Evolutionary conservation across 768 basidiomycete genomes (phyloP).

Genomic region (Mrakia blollopis): DNA sequence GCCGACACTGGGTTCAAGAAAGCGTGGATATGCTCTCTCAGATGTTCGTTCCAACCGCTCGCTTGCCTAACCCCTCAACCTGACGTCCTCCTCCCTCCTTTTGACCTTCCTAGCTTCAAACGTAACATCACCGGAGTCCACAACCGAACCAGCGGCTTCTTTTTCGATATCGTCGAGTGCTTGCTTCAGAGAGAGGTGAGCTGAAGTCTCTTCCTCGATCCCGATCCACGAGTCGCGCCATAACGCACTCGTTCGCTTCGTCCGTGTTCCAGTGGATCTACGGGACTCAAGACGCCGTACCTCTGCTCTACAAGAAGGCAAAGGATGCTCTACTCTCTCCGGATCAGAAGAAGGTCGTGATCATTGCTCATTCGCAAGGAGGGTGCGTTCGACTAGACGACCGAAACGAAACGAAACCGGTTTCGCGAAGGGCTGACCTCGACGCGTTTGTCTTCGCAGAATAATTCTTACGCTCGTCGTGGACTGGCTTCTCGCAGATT

Average conservation of each 20-base stretch:
- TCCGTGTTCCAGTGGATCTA: constrained; percentile 7
- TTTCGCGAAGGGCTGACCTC: no score
- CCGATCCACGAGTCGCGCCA: no score
- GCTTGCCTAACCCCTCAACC: no score
- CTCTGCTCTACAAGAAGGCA: constrained; percentile 24
- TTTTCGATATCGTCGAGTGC: constrained; percentile 40
- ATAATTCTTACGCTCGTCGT: constrained; percentile 33
- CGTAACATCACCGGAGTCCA: constrained; percentile 37
- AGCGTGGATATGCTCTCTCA: no score
- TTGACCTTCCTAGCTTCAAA: constrained; percentile 30
- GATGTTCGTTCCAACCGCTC: no score
- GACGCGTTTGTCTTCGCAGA: no score
- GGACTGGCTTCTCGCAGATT: constrained; percentile 25
- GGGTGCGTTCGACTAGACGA: constrained; percentile 11
- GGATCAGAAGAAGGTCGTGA: constrained; percentile 36
- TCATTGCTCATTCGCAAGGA: constrained; percentile 39
- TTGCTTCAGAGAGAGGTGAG: constrained; percentile 38
- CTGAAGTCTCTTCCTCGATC: no score
- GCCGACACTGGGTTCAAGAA: no score
- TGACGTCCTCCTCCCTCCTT: background rate
- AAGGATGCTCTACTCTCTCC: constrained; percentile 31
- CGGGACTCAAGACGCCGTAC: background rate
- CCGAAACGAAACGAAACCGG: no score
- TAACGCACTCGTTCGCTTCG: no score
- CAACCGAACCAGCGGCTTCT: constrained; percentile 38